Conservation (phyloP, 345 rosid species). For the Camelina neglecta region DNA sequence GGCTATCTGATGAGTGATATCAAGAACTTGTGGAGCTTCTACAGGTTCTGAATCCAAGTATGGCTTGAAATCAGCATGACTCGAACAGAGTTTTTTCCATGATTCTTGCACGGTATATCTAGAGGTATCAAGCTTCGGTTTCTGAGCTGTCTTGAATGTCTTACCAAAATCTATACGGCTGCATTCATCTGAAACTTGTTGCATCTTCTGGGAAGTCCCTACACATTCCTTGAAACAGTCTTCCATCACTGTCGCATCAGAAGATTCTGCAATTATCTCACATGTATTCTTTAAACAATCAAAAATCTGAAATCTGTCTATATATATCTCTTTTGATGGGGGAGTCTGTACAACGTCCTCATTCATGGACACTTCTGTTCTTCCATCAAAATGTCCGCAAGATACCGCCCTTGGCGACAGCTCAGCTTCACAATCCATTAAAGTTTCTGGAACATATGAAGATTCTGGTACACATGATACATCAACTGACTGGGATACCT, state of each 20-base stretch:
- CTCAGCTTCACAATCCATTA: conserved; percentile 55
- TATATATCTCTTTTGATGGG: conserved; percentile 48
- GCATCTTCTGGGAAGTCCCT: conserved; percentile 49
- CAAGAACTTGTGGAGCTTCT: conserved; percentile 54
- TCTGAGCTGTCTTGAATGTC: conserved; percentile 44
- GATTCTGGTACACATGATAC: conserved; percentile 85
- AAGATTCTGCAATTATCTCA: conserved; percentile 52
- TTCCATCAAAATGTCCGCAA: conserved; percentile 48
- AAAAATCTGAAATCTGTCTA: conserved; percentile 44
- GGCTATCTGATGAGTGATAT: conserved; percentile 60
- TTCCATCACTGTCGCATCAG: conserved; percentile 51
- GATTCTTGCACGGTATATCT: conserved; percentile 60
- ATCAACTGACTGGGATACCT: conserved; percentile 55
- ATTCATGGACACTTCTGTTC: conserved; percentile 56
- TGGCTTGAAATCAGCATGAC: conserved; percentile 52
- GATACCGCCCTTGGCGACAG: conserved; percentile 51
- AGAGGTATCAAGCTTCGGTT: conserved; percentile 32
- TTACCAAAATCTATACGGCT: conserved; percentile 72
- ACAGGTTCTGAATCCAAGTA: conserved; percentile 57
- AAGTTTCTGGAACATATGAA: conserved; percentile 82
- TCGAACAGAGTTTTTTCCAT: conserved; percentile 65
- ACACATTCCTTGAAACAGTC: conserved; percentile 50
- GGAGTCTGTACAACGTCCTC: conserved; percentile 42
- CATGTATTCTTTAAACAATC: conserved; percentile 36
- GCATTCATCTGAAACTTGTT: conserved; percentile 81